phyloP scores from a whole-genome alignment of 352 stramenopile genomes.

The Globisporangium takayamanum region DNA sequence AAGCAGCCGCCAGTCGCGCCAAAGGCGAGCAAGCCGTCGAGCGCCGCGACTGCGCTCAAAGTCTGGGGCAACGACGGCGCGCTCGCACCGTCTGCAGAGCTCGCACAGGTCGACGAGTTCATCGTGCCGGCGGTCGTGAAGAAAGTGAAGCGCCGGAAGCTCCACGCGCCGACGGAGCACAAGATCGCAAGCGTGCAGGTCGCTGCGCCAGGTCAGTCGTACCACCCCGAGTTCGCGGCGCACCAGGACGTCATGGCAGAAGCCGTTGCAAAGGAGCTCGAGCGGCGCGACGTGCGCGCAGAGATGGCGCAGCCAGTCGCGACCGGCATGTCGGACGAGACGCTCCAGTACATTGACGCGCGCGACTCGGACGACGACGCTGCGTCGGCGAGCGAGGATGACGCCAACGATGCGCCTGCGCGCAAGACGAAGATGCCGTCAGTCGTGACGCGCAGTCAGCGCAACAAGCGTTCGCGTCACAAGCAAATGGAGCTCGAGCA shows the following conservation, averaged over 20 bases:
- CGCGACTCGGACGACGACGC: constrained; percentile 31
- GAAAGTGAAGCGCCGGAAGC: constrained; percentile 49
- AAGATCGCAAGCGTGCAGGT: constrained; percentile 71
- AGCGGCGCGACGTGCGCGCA: constrained; percentile 44
- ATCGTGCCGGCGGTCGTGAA: constrained; percentile 50
- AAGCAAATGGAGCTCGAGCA: constrained; percentile 77
- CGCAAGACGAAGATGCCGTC: constrained; percentile 39
- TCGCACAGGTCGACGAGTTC: constrained; percentile 48
- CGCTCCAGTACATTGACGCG: constrained; percentile 72
- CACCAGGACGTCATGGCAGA: constrained; percentile 78
- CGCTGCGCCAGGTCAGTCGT: constrained; percentile 71
- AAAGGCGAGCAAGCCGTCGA: constrained; percentile 12
- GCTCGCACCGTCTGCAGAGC: constrained; percentile 27
- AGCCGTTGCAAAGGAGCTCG: constrained; percentile 60
- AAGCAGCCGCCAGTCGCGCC: constrained; percentile 7
- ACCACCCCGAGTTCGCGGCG: constrained; percentile 76
- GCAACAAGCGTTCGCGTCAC: constrained; percentile 76
- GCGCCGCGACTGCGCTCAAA: constrained; percentile 8
- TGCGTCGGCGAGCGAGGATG: constrained; percentile 17
- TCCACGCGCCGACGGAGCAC: constrained; percentile 53
- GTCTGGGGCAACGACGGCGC: constrained; percentile 46
- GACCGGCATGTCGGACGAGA: constrained; percentile 71
- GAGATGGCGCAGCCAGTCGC: constrained; percentile 39
- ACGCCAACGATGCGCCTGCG: constrained; percentile 20
- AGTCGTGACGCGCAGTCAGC: constrained; percentile 62